These are phyloP conservation scores for Takashimella tepidaria DNA, from an alignment of 1,284 basidiomycete genomes.

Conservation along the genomic window DNA sequence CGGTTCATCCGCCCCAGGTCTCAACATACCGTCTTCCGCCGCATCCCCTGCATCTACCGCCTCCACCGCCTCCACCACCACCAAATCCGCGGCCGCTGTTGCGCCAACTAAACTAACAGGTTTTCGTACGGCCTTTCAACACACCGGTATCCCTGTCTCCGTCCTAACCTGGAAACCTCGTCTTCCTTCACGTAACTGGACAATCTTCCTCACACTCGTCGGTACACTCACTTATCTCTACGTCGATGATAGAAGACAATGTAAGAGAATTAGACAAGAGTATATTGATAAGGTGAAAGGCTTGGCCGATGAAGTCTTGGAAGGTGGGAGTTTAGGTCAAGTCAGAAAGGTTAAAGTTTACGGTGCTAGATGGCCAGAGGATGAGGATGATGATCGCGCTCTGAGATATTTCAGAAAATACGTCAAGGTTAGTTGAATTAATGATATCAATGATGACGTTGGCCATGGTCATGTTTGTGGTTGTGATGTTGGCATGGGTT, in stretches of 20 bases:
- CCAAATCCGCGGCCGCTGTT: no score
- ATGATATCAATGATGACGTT: no score
- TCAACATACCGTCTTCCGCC: not conserved
- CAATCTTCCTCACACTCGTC: constrained; percentile 74
- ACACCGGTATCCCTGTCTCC: constrained; percentile 50
- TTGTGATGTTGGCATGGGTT: not conserved
- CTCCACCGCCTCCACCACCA: not conserved
- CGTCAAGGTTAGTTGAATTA: constrained; percentile 73
- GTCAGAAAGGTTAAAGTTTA: constrained; percentile 82
- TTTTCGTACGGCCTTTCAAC: constrained; percentile 46
- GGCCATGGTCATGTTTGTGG: no score
- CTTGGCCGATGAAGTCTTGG: constrained; percentile 63
- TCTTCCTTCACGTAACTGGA: constrained; percentile 84
- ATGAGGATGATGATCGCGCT: constrained; percentile 82
- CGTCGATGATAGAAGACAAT: constrained; percentile 76
- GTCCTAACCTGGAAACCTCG: constrained; percentile 50
- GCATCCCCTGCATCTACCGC: not conserved
- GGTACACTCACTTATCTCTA: constrained; percentile 68
- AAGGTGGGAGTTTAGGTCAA: constrained; percentile 56
- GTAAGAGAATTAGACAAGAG: constrained; percentile 66
- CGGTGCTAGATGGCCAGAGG: constrained; percentile 85
- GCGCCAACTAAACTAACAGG: constrained; percentile 27
- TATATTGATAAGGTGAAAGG: constrained; percentile 77
- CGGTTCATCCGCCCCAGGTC: not conserved
- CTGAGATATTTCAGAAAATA: constrained; percentile 90